These are phyloP conservation scores for Alternaria consortialis DNA, from an alignment of 2,329 filamentous ascomycete species.

Conservation along the genomic window DNA sequence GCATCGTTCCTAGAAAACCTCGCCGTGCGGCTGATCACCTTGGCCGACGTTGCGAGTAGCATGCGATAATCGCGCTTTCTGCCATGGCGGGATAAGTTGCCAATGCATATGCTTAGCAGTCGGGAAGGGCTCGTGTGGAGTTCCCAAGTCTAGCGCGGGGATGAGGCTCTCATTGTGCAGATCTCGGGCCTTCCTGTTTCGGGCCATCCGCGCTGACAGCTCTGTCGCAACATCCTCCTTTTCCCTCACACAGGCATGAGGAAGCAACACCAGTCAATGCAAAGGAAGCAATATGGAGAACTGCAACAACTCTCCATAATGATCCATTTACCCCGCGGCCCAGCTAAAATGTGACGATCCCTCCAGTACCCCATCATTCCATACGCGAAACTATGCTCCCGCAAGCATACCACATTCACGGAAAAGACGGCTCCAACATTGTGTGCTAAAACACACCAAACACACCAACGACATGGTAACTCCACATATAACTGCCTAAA, in stretches of 20 bases:
- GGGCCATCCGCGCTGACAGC: constrained; percentile 1
- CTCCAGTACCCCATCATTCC: constrained; percentile 11
- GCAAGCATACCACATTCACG: constrained; percentile 6
- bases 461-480: not conserved
- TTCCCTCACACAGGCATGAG: not conserved
- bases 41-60: not conserved
- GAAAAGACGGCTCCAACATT: constrained; percentile 12
- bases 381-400: not conserved
- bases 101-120: constrained; percentile 16
- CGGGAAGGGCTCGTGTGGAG: constrained; percentile 12
- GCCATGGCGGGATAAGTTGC: constrained; percentile 17
- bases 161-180: constrained; percentile 10
- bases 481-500: constrained; percentile 9
- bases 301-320: not conserved
- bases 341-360: constrained; percentile 5
- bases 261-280: not conserved
- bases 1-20: not conserved
- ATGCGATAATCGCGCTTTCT: constrained; percentile 2
- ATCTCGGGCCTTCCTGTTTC: constrained; percentile 12
- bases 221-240: not conserved
- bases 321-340: constrained; percentile 6
- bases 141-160: constrained; percentile 12
- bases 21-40: constrained; percentile 1
- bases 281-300: not conserved
- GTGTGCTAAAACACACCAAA: constrained; percentile 12